These are phyloP conservation scores for Collybia mongolica DNA, from an alignment of 768 basidiomycete species.

Conservation along the genomic window DNA sequence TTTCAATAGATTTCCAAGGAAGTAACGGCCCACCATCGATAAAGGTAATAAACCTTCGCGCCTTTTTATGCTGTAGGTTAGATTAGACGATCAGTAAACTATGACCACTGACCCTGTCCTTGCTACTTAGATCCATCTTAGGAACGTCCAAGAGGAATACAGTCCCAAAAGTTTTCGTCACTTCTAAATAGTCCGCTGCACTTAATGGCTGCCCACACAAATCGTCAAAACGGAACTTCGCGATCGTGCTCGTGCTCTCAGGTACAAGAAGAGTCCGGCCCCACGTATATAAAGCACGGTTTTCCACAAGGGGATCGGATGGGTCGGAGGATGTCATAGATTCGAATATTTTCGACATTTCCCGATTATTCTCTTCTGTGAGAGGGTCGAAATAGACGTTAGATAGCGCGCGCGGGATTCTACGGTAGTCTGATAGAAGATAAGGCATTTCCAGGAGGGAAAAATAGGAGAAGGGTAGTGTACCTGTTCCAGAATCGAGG, in stretches of 20 bases:
- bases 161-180: constrained; percentile 85
- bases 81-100: constrained; percentile 1
- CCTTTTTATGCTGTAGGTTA: constrained; percentile 39
- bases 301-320: constrained; percentile 52
- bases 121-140: constrained; percentile 82
- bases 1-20: background rate
- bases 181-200: constrained; percentile 94
- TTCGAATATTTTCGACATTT: constrained; percentile 83
- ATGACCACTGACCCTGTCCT: constrained; percentile 67
- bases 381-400: constrained; percentile 92
- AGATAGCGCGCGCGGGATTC: constrained; percentile 88
- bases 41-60: constrained; percentile 95
- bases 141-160: constrained; percentile 87
- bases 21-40: constrained; percentile 69
- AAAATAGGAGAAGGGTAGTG: constrained; percentile 12
- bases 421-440: constrained; percentile 70
- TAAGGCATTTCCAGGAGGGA: background rate
- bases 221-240: constrained; percentile 83
- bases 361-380: constrained; percentile 56
- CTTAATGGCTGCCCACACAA: constrained; percentile 88
- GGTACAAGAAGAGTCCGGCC: constrained; percentile 81
- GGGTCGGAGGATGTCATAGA: constrained; percentile 58
- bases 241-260: constrained; percentile 75
- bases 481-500: constrained; percentile 93
- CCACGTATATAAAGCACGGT: constrained; percentile 82